These are phyloP conservation scores for Fusarium goolgardi DNA, from an alignment of 2,329 filamentous ascomycete genomes.

Conservation along the genomic window DNA sequence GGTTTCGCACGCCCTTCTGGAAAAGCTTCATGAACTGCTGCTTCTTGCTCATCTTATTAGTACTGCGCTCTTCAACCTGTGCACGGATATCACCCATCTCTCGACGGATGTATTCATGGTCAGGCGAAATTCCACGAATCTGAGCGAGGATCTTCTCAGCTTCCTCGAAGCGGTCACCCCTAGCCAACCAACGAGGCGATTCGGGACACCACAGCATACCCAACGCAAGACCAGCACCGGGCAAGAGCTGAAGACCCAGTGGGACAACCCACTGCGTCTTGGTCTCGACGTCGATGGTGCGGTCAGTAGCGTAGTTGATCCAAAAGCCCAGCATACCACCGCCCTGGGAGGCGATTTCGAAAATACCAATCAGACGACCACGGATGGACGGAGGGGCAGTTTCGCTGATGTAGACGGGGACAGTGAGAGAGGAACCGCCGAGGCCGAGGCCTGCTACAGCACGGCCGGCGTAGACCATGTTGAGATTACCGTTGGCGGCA, in stretches of 20 bases:
- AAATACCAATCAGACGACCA: slow-evolving; percentile 64
- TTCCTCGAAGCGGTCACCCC: slow-evolving; percentile 67
- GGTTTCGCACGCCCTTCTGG: slow-evolving; percentile 51
- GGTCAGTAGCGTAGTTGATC: slow-evolving; percentile 48
- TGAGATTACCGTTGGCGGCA: slow-evolving; percentile 49
- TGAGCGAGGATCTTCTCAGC: slow-evolving; percentile 49
- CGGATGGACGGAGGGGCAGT: slow-evolving; percentile 62
- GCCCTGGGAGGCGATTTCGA: slow-evolving; percentile 54
- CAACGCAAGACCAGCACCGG: slow-evolving; percentile 63
- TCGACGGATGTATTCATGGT: slow-evolving; percentile 54
- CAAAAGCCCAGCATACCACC: slow-evolving; percentile 56
- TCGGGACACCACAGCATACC: slow-evolving; percentile 70
- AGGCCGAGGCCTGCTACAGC: slow-evolving; percentile 65
- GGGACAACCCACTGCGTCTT: slow-evolving; percentile 64
- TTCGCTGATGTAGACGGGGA: slow-evolving; percentile 58
- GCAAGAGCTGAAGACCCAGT: slow-evolving; percentile 66
- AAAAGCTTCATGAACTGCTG: slow-evolving; percentile 52
- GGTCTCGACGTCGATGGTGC: slow-evolving; percentile 49
- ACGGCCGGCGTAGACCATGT: slow-evolving; percentile 60
- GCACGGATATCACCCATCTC: slow-evolving; percentile 68
- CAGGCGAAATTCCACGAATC: slow-evolving; percentile 51
- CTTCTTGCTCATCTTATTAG: slow-evolving; percentile 46
- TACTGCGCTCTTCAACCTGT: slow-evolving; percentile 63
- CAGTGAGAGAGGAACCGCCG: slow-evolving; percentile 61
- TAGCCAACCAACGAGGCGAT: slow-evolving; percentile 70